Conservation (phyloP, 495 filamentous ascomycete genomes). For the Poronia punctata region DNA sequence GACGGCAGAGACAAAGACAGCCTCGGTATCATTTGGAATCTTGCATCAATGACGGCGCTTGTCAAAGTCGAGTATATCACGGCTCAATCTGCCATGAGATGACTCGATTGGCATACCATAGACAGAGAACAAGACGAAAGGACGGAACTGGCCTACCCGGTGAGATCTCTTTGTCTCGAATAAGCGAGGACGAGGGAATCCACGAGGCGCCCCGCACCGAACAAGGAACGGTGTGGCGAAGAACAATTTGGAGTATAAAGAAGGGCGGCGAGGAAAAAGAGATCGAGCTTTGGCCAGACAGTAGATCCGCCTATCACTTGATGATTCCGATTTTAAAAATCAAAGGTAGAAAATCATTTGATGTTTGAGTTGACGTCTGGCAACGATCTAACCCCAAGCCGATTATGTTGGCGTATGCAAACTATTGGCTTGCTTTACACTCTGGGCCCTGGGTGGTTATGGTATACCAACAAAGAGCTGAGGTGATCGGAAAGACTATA, state of each 20-base stretch:
- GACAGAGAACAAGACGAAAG: conserved; percentile 9
- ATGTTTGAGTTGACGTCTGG: no score
- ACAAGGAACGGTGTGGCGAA: conserved; percentile 4
- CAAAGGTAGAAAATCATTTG: no score
- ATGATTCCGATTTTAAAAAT: no score
- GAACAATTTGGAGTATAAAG: conserved; percentile 9
- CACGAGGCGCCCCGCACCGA: conserved; percentile 11
- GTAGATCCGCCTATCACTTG: conserved; percentile 1
- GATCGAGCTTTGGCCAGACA: background rate
- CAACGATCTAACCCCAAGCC: no score
- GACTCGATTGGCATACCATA: background rate
- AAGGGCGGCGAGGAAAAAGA: background rate
- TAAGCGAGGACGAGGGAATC: conserved; percentile 4
- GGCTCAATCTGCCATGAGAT: conserved; percentile 1
- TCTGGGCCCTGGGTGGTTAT: no score
- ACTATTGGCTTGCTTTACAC: no score
- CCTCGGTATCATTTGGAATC: conserved; percentile 5
- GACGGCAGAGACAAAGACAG: conserved; percentile 5
- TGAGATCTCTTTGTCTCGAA: conserved; percentile 7
- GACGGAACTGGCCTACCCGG: conserved; percentile 3
- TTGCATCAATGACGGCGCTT: conserved; percentile 7
- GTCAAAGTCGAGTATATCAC: conserved; percentile 1
- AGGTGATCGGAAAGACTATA: no score
- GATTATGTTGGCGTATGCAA: no score
- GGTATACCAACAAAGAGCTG: no score